A percentile compares a stretch with the other conserved stretches of the same genome.
phyloP scores from a whole-genome alignment of 148 eudicot genomes.

The Pouteria glomerata region DNA sequence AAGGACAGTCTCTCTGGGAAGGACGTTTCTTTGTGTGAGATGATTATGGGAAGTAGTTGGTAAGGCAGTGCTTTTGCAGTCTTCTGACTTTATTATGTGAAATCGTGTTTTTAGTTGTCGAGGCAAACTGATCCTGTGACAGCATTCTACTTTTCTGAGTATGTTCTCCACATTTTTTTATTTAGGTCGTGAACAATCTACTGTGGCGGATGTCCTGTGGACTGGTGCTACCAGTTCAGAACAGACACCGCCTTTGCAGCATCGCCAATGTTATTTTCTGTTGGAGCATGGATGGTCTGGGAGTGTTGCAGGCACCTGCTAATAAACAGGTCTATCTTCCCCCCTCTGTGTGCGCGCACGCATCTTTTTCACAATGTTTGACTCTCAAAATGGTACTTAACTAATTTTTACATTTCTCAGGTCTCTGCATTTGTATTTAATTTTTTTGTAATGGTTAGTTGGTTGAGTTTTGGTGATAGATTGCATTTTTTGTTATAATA shows the following conservation, averaged over 20 bases:
- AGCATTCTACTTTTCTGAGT: not conserved
- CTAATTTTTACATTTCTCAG: no score
- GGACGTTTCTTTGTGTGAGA: conserved; percentile 83
- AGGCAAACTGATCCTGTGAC: not conserved
- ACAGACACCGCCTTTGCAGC: conserved; percentile 54
- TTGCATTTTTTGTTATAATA: not conserved
- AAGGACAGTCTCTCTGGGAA: conserved; percentile 73
- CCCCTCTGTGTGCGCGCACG: no score
- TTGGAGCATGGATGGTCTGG: conserved; percentile 69
- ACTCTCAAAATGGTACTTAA: no score
- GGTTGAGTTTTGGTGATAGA: not conserved
- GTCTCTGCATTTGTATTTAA: no score
- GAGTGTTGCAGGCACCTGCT: conserved; percentile 73
- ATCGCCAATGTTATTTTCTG: conserved; percentile 55
- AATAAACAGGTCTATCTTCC: conserved; percentile 46
- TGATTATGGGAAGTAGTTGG: conserved; percentile 29
- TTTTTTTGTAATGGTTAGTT: not conserved
- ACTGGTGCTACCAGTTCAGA: conserved; percentile 53
- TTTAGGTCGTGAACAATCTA: conserved; percentile 32
- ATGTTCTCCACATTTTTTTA: not conserved
- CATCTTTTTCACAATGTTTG: no score
- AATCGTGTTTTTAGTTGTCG: not conserved
- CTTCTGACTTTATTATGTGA: not conserved
- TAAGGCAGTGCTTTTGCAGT: conserved; percentile 17
- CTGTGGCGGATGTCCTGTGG: conserved; percentile 40